phyloP scores from a whole-genome alignment of 2,329 filamentous ascomycete species.

The Amauroascus verrucosus region DNA sequence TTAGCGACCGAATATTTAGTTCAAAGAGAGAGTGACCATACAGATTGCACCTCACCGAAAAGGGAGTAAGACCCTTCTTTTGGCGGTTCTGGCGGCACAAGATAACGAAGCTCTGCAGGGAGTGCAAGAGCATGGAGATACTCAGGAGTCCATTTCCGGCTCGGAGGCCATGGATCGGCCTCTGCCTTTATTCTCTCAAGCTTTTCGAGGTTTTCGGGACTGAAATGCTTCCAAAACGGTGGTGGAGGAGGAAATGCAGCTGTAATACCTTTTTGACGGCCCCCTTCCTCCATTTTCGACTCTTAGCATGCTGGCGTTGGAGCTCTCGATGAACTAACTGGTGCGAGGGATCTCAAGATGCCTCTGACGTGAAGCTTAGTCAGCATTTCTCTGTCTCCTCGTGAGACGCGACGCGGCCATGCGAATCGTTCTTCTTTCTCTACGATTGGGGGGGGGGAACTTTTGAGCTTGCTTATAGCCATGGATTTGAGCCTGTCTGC shows the following conservation, averaged over 20 bases:
- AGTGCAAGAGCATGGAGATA: constrained; percentile 39
- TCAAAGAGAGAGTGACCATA: constrained; percentile 23
- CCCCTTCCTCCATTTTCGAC: constrained; percentile 49
- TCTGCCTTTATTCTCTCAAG: constrained; percentile 43
- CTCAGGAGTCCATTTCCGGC: constrained; percentile 26
- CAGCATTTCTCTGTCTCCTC: too few species aligned
- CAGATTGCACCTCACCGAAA: constrained; percentile 59
- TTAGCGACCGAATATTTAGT: constrained; percentile 19
- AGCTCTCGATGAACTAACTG: too few species aligned
- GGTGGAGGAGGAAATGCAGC: constrained; percentile 78
- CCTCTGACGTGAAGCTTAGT: too few species aligned
- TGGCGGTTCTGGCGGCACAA: constrained; percentile 73
- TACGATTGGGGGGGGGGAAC: background rate
- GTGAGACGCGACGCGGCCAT: too few species aligned
- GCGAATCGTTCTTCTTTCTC: too few species aligned
- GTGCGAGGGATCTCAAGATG: too few species aligned
- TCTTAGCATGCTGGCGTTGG: too few species aligned
- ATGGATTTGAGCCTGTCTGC: background rate
- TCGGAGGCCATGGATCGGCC: constrained; percentile 16
- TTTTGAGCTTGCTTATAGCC: background rate
- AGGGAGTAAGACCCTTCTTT: constrained; percentile 58
- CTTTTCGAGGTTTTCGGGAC: constrained; percentile 57
- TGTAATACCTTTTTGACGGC: constrained; percentile 38
- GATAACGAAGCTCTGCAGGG: constrained; percentile 60
- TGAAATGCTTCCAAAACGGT: constrained; percentile 84